Base-by-base conservation (phyloP, 192 early-diverging fungal genomes). In the Backusella morwellensis region DNA sequence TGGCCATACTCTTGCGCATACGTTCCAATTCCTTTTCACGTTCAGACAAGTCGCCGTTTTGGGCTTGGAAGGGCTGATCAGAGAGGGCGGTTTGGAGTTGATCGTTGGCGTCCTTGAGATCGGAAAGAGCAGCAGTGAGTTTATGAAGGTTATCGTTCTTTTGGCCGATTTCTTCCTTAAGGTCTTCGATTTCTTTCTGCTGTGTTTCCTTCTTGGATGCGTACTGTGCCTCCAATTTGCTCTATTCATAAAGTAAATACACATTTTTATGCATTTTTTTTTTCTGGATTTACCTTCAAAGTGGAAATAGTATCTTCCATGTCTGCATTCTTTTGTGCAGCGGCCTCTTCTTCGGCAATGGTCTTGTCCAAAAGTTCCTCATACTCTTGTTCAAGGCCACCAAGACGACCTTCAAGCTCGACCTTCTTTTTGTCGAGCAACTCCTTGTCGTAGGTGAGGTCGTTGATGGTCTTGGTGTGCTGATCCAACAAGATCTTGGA, bases 141-240 rank as follows among this genome's bases (percentile, higher is more conserved):
- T 91, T 91, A 59, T 90, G 82, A 32, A 91, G 83, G 73, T 94
- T 93, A 35, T 94, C 93, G 73, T 82, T 90, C 83, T 90, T 95
- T 63, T 88, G 86, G 35, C 89, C 87, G 14, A 97, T 81, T 82
- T 92, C 90, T 21, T 79, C 74, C 84, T 91, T 91, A 34, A 95
- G 88, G 59, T 90, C 90, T 74, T 90, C 88, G 72, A 98, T 87
- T 78, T 97, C 94, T 42, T 88, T 89, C 79, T 95, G 89, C 66
- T 91, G 91, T 54, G 88, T 80, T 72, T 95, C 93, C 19, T 87
- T 85, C 85, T 97, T 98, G 82, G 88, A 85, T 73, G 83, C 89
- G 82, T 96, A 97, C 80, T 96, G 93, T 19, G 85, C 85, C 82
- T 99, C 97, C 11, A 99, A 87, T 87, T 95, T 94, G 74, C 84